Evolutionary conservation across 208 protist species (phyloP), one percentile per base, ranked within the genome.

Genomic region (Crithidia brevicula): DNA sequence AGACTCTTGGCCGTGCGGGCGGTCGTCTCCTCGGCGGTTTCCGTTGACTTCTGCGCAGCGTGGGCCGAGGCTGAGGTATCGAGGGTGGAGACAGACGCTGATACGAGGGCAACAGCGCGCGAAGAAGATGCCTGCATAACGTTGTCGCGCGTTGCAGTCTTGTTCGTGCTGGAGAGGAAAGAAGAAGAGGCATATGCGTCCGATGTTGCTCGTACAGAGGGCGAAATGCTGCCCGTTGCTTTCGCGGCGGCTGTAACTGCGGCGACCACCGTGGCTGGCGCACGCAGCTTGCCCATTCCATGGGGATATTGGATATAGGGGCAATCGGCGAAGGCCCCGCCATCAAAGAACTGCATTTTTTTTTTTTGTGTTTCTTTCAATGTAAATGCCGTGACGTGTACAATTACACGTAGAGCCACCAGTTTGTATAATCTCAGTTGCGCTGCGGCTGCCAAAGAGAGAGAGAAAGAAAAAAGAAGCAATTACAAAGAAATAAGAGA

Each of bases 321-420:
- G 40, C 65, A 81, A 57, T 91, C 82, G 2, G 88, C 74, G 59
- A 88, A 94, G 33, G 88, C 83, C 2, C 88, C 88, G 42, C 88
- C 88, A 52, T 88, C 85, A 45, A 79, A 54, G 58, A 61, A 81
- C 20, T 87, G 59, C 30, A 83, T 50, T 7, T 28, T 27, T 40
- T 54, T 30, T 15, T 30, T 23, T 43, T n/a, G n/a, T n/a, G n/a
- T n/a, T n/a, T n/a, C n/a, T n/a, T n/a, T n/a, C n/a, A n/a, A n/a
- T n/a, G n/a, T n/a, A n/a, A n/a, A n/a, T n/a, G n/a, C n/a, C n/a
- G n/a, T n/a, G n/a, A n/a, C n/a, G n/a, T n/a, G n/a, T n/a, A n/a
- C n/a, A n/a, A n/a, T n/a, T n/a, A n/a, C n/a, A n/a, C n/a, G n/a
- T n/a, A n/a, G n/a, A n/a, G n/a, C n/a, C n/a, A n/a, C n/a, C n/a